phyloP scores from a whole-genome alignment of 805 yeast species.

The Yamadazyma olivae region DNA sequence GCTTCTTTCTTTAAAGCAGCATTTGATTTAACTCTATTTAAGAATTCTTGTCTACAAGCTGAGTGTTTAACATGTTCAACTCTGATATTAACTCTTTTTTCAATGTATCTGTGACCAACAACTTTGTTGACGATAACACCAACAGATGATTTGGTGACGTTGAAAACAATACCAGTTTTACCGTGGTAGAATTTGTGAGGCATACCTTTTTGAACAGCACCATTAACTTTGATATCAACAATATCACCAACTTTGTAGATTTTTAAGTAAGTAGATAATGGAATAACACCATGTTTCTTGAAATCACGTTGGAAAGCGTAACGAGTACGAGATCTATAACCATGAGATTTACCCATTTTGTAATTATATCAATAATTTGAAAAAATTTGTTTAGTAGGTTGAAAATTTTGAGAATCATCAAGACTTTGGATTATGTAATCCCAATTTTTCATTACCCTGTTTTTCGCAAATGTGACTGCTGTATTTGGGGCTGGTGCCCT shows the following conservation, averaged over 20 bases:
- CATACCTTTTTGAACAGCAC: conserved; percentile 99
- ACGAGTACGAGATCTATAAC: conserved; percentile 99
- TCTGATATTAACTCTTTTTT: conserved; percentile 98
- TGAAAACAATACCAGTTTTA: conserved; percentile 98
- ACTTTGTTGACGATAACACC: conserved; percentile 98
- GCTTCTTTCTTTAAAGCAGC: conserved; percentile 94
- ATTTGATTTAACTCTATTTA: conserved; percentile 96
- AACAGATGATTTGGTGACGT: conserved; percentile 97
- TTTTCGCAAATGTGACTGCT: background rate
- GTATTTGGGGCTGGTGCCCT: background rate
- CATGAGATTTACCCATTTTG: conserved; percentile 46
- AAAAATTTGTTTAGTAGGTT: background rate
- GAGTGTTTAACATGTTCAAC: conserved; percentile 99
- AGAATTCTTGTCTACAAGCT: conserved; percentile 98
- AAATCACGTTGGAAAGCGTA: conserved; percentile 99
- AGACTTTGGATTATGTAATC: background rate
- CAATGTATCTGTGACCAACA: conserved; percentile 98
- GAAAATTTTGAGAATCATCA: background rate
- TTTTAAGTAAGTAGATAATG: conserved; percentile 96
- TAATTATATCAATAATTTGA: background rate
- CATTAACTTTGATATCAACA: conserved; percentile 99
- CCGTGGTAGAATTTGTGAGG: conserved; percentile 99
- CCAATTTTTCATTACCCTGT: too few relatives aligned
- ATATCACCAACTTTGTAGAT: conserved; percentile 98
- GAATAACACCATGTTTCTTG: conserved; percentile 93